Base-by-base conservation (phyloP, 257 asterid genomes). In the Cordia subcordata region DNA sequence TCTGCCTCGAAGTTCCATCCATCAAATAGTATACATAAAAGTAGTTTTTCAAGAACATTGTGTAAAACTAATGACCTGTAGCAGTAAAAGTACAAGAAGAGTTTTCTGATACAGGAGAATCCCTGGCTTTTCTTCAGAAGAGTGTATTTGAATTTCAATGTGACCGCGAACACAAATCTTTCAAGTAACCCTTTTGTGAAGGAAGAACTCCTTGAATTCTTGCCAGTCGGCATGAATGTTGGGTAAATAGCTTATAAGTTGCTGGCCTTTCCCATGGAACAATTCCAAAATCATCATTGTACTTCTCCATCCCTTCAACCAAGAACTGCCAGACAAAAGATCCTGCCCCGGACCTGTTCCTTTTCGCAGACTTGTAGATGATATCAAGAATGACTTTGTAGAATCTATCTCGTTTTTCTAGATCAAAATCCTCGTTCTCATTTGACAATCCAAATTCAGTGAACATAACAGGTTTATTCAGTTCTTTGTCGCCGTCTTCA, bases 401-500 rank as follows among this genome's bases (percentile, higher is more conserved):
- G 67, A 89, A 77, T 60, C 67, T 73, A 20, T 93, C 97, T 1
- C 97, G 73, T 58, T 89, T 82, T 14, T 80, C 46, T 19, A 78
- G 84, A 32, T 82, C 82, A 63, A 89, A 93, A 57, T 82, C 88
- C 58, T 73, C 77, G 82, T 83, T 90, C 78, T 79, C 82, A 0
- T 75, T 77, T 0, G 99, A 93, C 55, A 93, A 57, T 49, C 99
- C 99, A 22, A 93, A 93, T 68, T 89, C 97, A 0, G 97, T 89
- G 80, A 93, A 87, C 74, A 87, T 67, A 19, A 93, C 75, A 0
- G 99, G 99, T 67, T 89, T 93, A 54, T 80, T 89, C 59, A 93
- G 94, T 68, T 86, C 96, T 61, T 72, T 83, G 71, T 93, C 97
- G 4, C 99, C 96, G 45, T 93, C 99, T 73, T 93, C 99, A n/a